Percentiles rank a stretch among this genome's conserved stretches.
These are phyloP conservation scores for Geranium rotundifolium DNA, from an alignment of 345 rosid species.

Conservation along the genomic window DNA sequence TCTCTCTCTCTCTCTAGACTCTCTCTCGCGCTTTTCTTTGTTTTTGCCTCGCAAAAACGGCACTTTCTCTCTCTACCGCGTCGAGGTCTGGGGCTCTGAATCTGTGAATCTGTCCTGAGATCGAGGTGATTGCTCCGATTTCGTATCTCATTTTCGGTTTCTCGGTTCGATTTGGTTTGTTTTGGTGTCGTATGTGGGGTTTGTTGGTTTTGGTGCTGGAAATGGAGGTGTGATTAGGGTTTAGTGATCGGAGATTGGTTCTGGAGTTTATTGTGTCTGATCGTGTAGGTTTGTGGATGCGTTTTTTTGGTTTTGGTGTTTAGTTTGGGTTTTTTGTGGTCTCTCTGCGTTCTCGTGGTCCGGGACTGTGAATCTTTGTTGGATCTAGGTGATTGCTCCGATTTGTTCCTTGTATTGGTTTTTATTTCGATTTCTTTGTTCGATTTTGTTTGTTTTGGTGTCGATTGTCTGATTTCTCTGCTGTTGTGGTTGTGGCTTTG, in stretches of 20 bases:
- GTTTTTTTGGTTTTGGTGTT: background rate
- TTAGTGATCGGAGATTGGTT: background rate
- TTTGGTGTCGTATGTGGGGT: background rate
- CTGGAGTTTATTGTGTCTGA: background rate
- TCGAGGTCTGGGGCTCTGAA: slow-evolving; percentile 10
- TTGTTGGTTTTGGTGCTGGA: background rate
- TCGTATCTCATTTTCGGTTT: background rate
- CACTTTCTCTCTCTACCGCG: slow-evolving; percentile 7
- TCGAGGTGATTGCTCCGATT: background rate
- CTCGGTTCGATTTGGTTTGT: background rate
- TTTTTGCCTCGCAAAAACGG: background rate
- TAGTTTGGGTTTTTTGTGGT: background rate
- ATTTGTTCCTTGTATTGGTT: too few relatives aligned
- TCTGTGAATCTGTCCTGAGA: background rate
- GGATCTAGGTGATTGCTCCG: too few relatives aligned
- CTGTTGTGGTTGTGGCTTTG: too few relatives aligned
- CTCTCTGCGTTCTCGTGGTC: background rate
- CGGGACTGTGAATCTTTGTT: too few relatives aligned
- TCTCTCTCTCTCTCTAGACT: slow-evolving; percentile 13
- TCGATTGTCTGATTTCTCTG: too few relatives aligned
- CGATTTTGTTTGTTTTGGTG: too few relatives aligned
- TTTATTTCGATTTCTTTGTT: too few relatives aligned
- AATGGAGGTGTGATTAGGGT: background rate
- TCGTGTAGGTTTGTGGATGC: slow-evolving; percentile 9
- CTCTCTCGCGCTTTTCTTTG: slow-evolving; percentile 4